Evolutionary conservation across 1,284 basidiomycete species (phyloP), one percentile per base, ranked within the genome.

Genomic region (Earliella scabrosa): DNA sequence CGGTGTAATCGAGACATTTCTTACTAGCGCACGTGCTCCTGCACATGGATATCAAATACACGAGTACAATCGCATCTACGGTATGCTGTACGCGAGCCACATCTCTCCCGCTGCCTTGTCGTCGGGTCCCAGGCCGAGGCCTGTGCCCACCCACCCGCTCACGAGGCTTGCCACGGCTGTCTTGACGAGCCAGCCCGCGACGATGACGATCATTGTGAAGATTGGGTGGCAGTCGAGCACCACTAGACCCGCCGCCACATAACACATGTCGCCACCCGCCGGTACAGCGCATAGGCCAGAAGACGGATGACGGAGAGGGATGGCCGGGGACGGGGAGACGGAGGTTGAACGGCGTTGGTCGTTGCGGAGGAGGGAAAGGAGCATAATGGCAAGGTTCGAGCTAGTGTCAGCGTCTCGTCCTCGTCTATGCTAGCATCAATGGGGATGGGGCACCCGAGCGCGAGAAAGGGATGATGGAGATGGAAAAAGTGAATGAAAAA

Each of bases 51-150:
- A n/a, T n/a, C n/a, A n/a, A n/a, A n/a, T n/a, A n/a, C n/a, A n/a
- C 27, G 40, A 18, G 35, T 49, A 34, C 29, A 20, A 31, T 34
- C 24, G 40, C 24, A 39, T 80, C 68, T n/a, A 91, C 2, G 88
- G 88, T 63, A 92, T 90, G 66, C 90, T 92, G 67, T 92, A 90
- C 14, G 87, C 87, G 45, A 89, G 69, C 87, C 88, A 91, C 20
- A 82, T 82, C 61, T 86, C 82, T 13, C 81, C 73, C 10, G 66
- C 76, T 14, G 73, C 75, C 58, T 73, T 72, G 41, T 79, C 79
- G 64, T 82, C 77, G n/a, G n/a, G n/a, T n/a, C n/a, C n/a, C 26
- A 76, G 76, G 6, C 70, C 72, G 20, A 88, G 81, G 81, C 86
- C 78, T 27, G 76, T 76, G 18, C 71, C 73, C 16, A 89, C 82